Evolutionary conservation across 2,329 filamentous ascomycete genomes (phyloP).

Genomic region (Domatiomyces catenatus): DNA sequence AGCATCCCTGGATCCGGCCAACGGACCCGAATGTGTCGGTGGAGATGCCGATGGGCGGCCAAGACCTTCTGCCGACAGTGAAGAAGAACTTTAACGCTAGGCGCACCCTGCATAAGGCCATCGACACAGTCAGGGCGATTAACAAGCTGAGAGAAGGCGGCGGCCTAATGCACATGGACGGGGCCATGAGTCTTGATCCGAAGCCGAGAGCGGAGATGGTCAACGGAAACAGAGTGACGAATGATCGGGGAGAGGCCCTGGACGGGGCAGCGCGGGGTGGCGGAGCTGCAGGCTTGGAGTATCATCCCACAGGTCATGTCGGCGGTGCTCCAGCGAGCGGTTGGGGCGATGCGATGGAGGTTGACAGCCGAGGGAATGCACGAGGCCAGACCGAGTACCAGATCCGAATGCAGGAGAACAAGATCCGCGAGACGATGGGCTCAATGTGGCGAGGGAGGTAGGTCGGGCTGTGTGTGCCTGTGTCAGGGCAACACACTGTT

Average conservation of each 20-base stretch:
- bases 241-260: constrained; percentile 20
- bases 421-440: constrained; percentile 42
- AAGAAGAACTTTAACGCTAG: constrained; percentile 58
- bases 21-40: constrained; percentile 30
- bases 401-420: constrained; percentile 44
- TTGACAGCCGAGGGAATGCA: constrained; percentile 44
- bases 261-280: constrained; percentile 16
- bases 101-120: constrained; percentile 49
- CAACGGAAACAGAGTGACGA: constrained; percentile 28
- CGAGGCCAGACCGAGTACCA: constrained; percentile 48
- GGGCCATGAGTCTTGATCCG: constrained; percentile 39
- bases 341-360: constrained; percentile 29
- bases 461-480: too few relatives aligned
- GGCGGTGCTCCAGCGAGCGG: constrained; percentile 25
- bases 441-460: constrained; percentile 34
- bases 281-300: constrained; percentile 15
- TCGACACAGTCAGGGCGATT: constrained; percentile 53
- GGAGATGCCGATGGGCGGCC: constrained; percentile 20
- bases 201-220: constrained; percentile 34
- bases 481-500: not conserved
- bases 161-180: constrained; percentile 46
- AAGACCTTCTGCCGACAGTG: constrained; percentile 48
- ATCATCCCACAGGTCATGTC: constrained; percentile 25
- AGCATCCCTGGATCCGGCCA: constrained; percentile 49
- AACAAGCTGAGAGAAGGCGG: constrained; percentile 50